Base-by-base conservation (phyloP, 371 early-diverging fungal species). In the Apophysomyces elegans region DNA sequence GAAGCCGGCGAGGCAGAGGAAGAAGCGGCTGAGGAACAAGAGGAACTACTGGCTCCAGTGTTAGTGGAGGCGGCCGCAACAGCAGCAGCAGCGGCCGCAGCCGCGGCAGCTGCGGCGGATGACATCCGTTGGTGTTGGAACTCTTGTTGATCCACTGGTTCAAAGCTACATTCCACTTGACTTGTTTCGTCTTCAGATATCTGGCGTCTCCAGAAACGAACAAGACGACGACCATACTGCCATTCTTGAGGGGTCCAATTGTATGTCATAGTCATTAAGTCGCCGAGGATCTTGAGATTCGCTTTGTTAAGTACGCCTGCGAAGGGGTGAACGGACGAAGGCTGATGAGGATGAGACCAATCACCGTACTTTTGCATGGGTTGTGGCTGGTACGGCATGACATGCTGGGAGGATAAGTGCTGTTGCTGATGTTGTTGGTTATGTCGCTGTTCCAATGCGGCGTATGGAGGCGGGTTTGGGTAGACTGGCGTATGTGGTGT, bases 261-360 rank as follows among this genome's bases (percentile, higher is more conserved):
- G 41, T 71, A 61, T 7, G 78, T 73, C 84, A 91, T 90, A 44
- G 85, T 84, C 44, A 80, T 75, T 70, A 88, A 76, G 66, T 91
- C 83, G 46, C 85, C 89, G 38, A 85, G 77, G 58, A 91, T 84
- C 62, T 81, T 78, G 21, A 92, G 77, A 63, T 86, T 88, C 8
- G 91, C 90, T 69, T 90, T 90, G 79, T 89, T 87, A 11, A 90
- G 79, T 56, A 90, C 70, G 37, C 83, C 83, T 1, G 84, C 84
- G 56, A 88, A 88, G 12, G 79, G 80, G 61, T 67, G 58, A 2
- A 50, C 59, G 16, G 37, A 46, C 7, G 46, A 61, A 11, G 35
- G 12, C 35, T 61, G 62, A n/a, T 61, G 62, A 21, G 14, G 66
- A 45, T 45, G 41, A 50, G 6, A 43, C 43, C 56, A 61, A 56